phyloP scores from a whole-genome alignment of 345 rosid species.

The Hibiscus tridactylites region DNA sequence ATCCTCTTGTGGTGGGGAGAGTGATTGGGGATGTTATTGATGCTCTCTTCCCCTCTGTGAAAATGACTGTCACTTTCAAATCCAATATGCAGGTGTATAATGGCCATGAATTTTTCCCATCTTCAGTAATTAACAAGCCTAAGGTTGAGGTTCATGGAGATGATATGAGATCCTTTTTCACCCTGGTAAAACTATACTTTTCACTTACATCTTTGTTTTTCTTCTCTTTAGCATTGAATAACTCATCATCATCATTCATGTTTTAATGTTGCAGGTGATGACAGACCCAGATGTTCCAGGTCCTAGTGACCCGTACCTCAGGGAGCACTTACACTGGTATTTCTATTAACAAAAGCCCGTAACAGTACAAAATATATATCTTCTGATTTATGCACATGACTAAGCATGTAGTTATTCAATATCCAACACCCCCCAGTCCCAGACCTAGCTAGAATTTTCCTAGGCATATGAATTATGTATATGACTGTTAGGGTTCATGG shows the following conservation, averaged over 20 bases:
- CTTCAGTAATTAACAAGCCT: slow-evolving; percentile 57
- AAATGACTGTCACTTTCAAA: slow-evolving; percentile 60
- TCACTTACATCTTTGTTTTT: background rate
- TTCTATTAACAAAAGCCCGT: too few species aligned
- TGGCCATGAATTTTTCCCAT: slow-evolving; percentile 85
- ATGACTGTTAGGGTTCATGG: background rate
- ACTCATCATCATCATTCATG: background rate
- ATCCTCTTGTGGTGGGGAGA: slow-evolving; percentile 82
- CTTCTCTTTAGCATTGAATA: too few species aligned
- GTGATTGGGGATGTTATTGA: slow-evolving; percentile 89
- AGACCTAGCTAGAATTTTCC: too few species aligned
- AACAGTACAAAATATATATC: too few species aligned
- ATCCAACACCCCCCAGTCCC: too few species aligned
- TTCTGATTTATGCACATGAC: too few species aligned
- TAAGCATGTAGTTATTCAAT: too few species aligned
- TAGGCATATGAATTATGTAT: too few species aligned
- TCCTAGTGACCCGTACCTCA: slow-evolving; percentile 91
- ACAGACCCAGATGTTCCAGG: slow-evolving; percentile 98
- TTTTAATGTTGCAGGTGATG: slow-evolving; percentile 55
- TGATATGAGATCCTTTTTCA: slow-evolving; percentile 87
- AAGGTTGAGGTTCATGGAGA: slow-evolving; percentile 82
- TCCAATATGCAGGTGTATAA: slow-evolving; percentile 70
- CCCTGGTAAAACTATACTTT: slow-evolving; percentile 49
- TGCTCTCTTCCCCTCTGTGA: slow-evolving; percentile 43
- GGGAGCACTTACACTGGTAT: slow-evolving; percentile 94